Conservation (phyloP, 768 basidiomycete species). For the Myochromella boudieri region DNA sequence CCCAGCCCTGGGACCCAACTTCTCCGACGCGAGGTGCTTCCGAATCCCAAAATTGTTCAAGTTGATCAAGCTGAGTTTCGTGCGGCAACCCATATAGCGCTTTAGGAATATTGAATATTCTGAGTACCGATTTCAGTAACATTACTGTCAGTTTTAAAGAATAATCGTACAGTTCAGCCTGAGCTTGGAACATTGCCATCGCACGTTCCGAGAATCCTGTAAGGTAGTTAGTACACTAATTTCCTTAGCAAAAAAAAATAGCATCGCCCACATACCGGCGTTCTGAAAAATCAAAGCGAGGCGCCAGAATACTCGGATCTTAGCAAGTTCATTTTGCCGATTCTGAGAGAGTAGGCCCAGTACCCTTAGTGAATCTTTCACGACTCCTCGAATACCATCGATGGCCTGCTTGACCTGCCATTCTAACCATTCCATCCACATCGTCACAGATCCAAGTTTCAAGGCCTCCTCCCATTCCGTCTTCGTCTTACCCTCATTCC, state of each 20-base stretch:
- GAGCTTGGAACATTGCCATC: slow-evolving; percentile 78
- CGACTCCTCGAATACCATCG: slow-evolving; percentile 50
- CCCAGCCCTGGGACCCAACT: slow-evolving; percentile 65
- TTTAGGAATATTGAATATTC: slow-evolving; percentile 58
- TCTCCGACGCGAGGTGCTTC: slow-evolving; percentile 80
- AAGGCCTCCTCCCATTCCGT: slow-evolving; percentile 74
- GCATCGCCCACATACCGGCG: slow-evolving; percentile 67
- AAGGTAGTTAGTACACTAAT: slow-evolving; percentile 6
- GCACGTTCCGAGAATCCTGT: slow-evolving; percentile 75
- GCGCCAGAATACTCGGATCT: slow-evolving; percentile 72
- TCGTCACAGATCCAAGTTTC: slow-evolving; percentile 47
- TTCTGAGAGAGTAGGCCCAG: slow-evolving; percentile 39
- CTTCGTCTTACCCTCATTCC: slow-evolving; percentile 53
- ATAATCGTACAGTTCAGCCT: slow-evolving; percentile 70
- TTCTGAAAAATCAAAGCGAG: slow-evolving; percentile 57
- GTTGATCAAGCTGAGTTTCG: slow-evolving; percentile 47
- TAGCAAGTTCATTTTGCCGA: slow-evolving; percentile 49
- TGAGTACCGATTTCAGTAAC: slow-evolving; percentile 25
- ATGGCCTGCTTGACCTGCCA: slow-evolving; percentile 59
- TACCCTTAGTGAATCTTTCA: slow-evolving; percentile 50
- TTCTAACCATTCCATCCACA: slow-evolving; percentile 82
- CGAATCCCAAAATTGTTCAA: slow-evolving; percentile 86
- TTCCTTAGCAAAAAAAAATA: too few species aligned
- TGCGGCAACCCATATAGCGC: slow-evolving; percentile 42
- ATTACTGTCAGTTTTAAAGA: not conserved